Percentiles rank a stretch among this genome's conserved stretches.
These are phyloP conservation scores for Talaromyces sp. DNA, from an alignment of 2,329 filamentous ascomycete species.

Conservation along the genomic window DNA sequence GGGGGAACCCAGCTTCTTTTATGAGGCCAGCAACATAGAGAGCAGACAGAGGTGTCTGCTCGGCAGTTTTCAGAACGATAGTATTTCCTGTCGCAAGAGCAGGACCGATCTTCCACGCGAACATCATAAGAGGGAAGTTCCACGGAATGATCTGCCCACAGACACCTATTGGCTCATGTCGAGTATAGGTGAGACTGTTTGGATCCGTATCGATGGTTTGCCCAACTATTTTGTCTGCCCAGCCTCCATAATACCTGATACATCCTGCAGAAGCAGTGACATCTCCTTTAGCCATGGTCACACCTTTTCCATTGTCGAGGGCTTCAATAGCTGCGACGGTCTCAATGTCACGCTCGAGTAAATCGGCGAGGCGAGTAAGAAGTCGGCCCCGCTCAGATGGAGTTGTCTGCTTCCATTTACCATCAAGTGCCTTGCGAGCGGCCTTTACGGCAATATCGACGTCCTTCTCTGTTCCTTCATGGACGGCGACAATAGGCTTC, in stretches of 20 bases:
- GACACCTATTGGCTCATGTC: constrained; percentile 76
- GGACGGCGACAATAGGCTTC: constrained; percentile 78
- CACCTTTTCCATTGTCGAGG: constrained; percentile 59
- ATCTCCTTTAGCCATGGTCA: constrained; percentile 65
- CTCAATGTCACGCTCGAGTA: constrained; percentile 77
- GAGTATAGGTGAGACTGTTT: constrained; percentile 83
- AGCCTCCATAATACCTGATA: constrained; percentile 85
- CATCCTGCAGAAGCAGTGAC: constrained; percentile 68
- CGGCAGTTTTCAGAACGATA: constrained; percentile 66
- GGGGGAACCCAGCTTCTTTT: constrained; percentile 64
- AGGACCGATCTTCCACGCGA: constrained; percentile 82
- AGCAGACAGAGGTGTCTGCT: constrained; percentile 71
- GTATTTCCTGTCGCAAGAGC: constrained; percentile 66
- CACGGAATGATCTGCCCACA: constrained; percentile 89
- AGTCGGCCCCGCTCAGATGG: constrained; percentile 71
- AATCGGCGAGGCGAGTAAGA: constrained; percentile 75
- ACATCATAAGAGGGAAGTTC: constrained; percentile 88
- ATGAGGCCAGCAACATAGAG: constrained; percentile 57
- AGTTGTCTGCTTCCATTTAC: constrained; percentile 67
- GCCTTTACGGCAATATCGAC: constrained; percentile 77
- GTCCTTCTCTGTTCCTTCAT: constrained; percentile 82
- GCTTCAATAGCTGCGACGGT: constrained; percentile 80
- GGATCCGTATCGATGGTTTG: constrained; percentile 79
- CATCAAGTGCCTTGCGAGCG: constrained; percentile 83
- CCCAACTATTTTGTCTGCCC: constrained; percentile 93